Evolutionary conservation across 495 filamentous ascomycete genomes (phyloP), one percentile per base, ranked within the genome.

Genomic region (Amniculicola lignicola): DNA sequence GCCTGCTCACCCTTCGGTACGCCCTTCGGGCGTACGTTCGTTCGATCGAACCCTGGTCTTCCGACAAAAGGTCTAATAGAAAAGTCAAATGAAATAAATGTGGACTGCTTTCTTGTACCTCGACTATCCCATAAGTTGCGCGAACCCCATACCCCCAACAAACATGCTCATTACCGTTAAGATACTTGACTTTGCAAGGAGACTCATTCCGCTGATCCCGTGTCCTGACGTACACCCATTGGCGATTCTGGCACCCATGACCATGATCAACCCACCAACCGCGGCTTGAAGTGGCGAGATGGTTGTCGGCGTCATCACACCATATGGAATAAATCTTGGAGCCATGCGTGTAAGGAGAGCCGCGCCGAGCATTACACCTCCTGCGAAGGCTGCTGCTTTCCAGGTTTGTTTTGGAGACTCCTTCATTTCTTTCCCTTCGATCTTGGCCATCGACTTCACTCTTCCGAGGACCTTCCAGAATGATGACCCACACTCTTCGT

Each of bases 191-290:
- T 40, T 59, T 15, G 56, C 47, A 12, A 59, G 42, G 39, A 53
- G 52, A 22, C 47, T 53, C 56, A 59, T 59, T 27, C 56, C 56
- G 22, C 56, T 59, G 27, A 59, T 52, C 2, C 56, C 56, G 53
- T 59, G 56, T 12, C 56, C 56, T 23, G 56, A 59, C 39, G 56
- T 59, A 39, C 56, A 59, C 15, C 56, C 56, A 40, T 49, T 49
- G 11, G 56, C 56, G 11, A 59, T 28, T 42, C 56, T 44, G 22
- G 56, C 47, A 21, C 56, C 56, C 28, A 59, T 46, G 6, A 53
- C 56, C 49, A 59, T 51, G 10, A 53, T 25, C 27, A 53, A n/a
- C 2, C 56, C 56, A 21, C 56, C 56, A 31, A 52, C 5, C 18
- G 53, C 33, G 27, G 56, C 56, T 47, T 36, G 39, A 11, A 23